A percentile compares a stretch with the other conserved stretches of the same genome.
Evolutionary conservation across 495 filamentous ascomycete species (phyloP).

Genomic region (Neurospora tetraspora): DNA sequence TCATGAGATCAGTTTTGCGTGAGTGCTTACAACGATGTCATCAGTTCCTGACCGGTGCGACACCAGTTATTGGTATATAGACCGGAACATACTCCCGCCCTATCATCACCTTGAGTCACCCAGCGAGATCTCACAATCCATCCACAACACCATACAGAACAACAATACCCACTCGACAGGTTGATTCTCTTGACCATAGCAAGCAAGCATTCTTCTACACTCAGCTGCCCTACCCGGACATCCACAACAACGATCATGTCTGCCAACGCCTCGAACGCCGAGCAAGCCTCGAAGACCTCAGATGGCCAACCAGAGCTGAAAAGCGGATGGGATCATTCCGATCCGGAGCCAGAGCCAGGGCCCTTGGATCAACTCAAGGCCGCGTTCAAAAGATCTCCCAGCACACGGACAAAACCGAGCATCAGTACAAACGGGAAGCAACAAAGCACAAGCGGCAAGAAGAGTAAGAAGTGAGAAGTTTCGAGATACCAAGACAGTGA

Average conservation of each 20-base stretch:
- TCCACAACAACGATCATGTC: background rate
- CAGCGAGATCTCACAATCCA: background rate
- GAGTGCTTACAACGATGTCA: background rate
- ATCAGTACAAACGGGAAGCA: too few species aligned
- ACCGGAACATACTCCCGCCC: background rate
- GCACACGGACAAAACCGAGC: too few species aligned
- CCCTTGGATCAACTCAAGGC: too few species aligned
- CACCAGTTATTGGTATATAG: background rate
- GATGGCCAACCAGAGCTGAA: background rate
- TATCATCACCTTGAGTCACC: background rate
- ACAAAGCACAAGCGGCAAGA: too few species aligned
- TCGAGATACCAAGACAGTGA: too few species aligned
- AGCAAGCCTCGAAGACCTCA: background rate
- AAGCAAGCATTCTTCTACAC: background rate
- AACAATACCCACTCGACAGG: background rate
- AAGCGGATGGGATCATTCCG: too few species aligned
- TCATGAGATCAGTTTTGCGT: background rate
- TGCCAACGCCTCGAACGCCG: background rate
- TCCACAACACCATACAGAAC: background rate
- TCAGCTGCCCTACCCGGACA: background rate
- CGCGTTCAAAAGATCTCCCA: too few species aligned
- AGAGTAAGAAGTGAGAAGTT: too few species aligned
- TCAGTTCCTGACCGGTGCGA: background rate
- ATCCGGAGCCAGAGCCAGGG: too few species aligned
- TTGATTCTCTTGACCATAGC: background rate